These are phyloP conservation scores for Colletotrichum sp. DNA, from an alignment of 2,329 filamentous ascomycete genomes.

Conservation along the genomic window DNA sequence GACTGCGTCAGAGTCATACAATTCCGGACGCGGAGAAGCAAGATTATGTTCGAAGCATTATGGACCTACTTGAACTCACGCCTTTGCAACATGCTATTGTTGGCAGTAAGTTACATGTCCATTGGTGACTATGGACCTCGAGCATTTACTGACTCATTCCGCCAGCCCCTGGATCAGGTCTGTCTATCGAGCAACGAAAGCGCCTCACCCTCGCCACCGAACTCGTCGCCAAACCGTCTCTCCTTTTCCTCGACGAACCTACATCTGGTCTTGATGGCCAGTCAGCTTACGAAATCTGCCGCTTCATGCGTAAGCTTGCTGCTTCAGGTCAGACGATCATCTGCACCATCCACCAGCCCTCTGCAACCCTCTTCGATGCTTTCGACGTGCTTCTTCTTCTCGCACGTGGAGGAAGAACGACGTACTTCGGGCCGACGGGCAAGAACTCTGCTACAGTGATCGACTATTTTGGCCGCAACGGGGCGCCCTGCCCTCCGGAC, in stretches of 20 bases:
- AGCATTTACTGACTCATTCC: conserved; percentile 38
- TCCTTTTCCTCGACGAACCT: conserved; percentile 73
- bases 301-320: conserved; percentile 50
- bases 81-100: conserved; percentile 71
- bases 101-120: conserved; percentile 24
- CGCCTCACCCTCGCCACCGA: conserved; percentile 74
- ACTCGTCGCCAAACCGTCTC: conserved; percentile 68
- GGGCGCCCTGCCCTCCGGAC: conserved; percentile 45
- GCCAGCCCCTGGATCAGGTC: conserved; percentile 44
- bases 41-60: conserved; percentile 69
- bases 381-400: conserved; percentile 69
- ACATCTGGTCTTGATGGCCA: conserved; percentile 52
- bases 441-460: conserved; percentile 60
- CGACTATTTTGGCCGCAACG: conserved; percentile 61
- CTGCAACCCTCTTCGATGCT: conserved; percentile 54
- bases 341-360: conserved; percentile 50
- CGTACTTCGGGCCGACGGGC: conserved; percentile 73
- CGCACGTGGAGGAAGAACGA: conserved; percentile 66
- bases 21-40: conserved; percentile 65
- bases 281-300: conserved; percentile 42
- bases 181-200: conserved; percentile 61
- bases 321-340: conserved; percentile 70
- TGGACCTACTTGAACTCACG: conserved; percentile 68
- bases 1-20: conserved; percentile 63
- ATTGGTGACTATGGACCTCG: background rate